A percentile compares a stretch with the other conserved stretches of the same genome.
Conservation (phyloP, 305 asterid genomes). For the Solanum hybrid region DNA sequence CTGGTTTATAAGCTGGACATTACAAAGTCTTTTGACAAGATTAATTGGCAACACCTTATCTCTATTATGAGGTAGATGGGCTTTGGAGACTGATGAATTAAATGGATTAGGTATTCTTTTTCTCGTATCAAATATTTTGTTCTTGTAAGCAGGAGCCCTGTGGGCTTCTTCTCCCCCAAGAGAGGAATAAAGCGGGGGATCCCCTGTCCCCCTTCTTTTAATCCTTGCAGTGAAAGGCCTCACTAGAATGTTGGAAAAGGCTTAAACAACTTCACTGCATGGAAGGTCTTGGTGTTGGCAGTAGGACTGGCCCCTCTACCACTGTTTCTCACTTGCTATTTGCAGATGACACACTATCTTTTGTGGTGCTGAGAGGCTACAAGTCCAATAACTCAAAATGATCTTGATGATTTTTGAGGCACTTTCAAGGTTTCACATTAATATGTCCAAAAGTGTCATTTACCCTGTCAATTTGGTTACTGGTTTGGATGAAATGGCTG, state of each 20-base stretch:
- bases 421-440: too few species aligned
- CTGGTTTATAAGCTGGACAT: not conserved
- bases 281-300: not conserved
- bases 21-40: not conserved
- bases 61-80: not conserved
- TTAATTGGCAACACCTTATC: not conserved
- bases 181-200: not conserved
- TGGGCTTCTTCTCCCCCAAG: too few species aligned
- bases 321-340: not conserved
- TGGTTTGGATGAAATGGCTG: not conserved
- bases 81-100: not conserved
- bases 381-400: not conserved
- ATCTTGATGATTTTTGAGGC: not conserved
- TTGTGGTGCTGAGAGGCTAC: not conserved
- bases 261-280: not conserved
- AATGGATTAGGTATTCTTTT: not conserved
- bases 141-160: not conserved
- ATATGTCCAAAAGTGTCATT: too few species aligned
- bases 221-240: not conserved
- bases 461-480: not conserved
- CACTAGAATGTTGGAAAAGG: not conserved
- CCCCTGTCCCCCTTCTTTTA: not conserved
- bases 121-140: not conserved
- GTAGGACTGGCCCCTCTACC: not conserved
- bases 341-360: not conserved